These are phyloP conservation scores for Trebouxia sp. DNA, from an alignment of 139 green algal genomes.

Conservation along the genomic window DNA sequence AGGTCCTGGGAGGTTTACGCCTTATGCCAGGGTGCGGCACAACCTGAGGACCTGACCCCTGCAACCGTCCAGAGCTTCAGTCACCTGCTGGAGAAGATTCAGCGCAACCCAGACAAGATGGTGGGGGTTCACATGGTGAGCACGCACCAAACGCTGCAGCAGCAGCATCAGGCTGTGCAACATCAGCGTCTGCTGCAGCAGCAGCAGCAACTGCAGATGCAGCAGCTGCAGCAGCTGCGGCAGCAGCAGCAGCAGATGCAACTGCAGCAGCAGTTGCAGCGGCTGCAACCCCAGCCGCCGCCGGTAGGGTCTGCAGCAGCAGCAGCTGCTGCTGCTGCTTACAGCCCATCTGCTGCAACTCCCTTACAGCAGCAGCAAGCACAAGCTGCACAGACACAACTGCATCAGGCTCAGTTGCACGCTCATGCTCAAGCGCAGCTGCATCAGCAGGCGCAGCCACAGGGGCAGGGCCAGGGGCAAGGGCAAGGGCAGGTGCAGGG, in stretches of 20 bases:
- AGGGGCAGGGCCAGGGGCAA: neutral
- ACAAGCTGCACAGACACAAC: neutral
- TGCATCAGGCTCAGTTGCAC: no score
- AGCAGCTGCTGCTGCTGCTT: no score
- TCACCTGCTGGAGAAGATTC: slow-evolving; percentile 24
- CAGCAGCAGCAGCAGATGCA: neutral
- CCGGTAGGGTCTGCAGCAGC: no score
- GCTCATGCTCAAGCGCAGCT: neutral
- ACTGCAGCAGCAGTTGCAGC: neutral
- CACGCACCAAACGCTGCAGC: neutral
- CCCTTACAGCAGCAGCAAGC: no score
- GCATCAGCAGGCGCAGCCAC: neutral
- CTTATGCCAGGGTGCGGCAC: slow-evolving; percentile 18
- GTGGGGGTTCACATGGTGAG: neutral
- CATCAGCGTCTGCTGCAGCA: slow-evolving; percentile 5
- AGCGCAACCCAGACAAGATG: slow-evolving; percentile 18
- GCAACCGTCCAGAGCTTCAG: slow-evolving; percentile 22
- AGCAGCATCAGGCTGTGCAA: neutral
- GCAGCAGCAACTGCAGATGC: neutral
- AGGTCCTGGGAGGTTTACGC: slow-evolving; percentile 28
- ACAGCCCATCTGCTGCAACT: no score
- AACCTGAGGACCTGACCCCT: slow-evolving; percentile 26
- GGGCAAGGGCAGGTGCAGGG: neutral
- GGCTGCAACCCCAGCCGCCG: no score
- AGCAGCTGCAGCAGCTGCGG: neutral